Conservation (phyloP, 257 asterid genomes). For the Solanum bulbocastanum region DNA sequence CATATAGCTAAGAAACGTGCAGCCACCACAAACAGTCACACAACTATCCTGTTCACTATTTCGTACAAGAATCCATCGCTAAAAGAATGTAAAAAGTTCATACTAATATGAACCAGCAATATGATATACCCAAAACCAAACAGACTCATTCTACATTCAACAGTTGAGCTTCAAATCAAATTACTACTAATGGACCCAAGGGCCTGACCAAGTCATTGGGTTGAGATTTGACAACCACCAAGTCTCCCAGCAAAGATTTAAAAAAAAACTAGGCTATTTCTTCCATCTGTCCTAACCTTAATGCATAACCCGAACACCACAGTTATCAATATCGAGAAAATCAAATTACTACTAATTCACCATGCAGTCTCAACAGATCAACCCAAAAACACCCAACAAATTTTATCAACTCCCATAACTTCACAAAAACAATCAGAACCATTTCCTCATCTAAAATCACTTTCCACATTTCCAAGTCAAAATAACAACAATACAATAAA, state of each 20-base stretch:
- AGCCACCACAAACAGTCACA: neutral
- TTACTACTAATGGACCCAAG: neutral
- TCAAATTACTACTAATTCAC: neutral
- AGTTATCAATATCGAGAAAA: neutral
- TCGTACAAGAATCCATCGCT: neutral
- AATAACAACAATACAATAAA: neutral
- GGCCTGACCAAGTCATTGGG: neutral
- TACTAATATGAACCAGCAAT: neutral
- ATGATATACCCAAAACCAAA: neutral
- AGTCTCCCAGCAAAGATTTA: neutral
- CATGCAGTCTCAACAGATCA: neutral
- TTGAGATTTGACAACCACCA: neutral
- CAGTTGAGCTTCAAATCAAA: neutral
- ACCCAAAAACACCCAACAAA: neutral
- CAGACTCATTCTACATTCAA: neutral
- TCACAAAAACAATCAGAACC: neutral
- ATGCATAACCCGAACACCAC: neutral
- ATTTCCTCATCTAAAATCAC: neutral
- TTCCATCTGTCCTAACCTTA: neutral
- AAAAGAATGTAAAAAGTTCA: neutral
- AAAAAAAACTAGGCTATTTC: neutral
- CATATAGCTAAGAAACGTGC: neutral
- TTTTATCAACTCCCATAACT: neutral
- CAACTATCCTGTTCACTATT: neutral
- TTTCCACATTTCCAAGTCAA: neutral